Evolutionary conservation across 805 yeast species (phyloP).

Genomic region (Candida krabiensis): DNA sequence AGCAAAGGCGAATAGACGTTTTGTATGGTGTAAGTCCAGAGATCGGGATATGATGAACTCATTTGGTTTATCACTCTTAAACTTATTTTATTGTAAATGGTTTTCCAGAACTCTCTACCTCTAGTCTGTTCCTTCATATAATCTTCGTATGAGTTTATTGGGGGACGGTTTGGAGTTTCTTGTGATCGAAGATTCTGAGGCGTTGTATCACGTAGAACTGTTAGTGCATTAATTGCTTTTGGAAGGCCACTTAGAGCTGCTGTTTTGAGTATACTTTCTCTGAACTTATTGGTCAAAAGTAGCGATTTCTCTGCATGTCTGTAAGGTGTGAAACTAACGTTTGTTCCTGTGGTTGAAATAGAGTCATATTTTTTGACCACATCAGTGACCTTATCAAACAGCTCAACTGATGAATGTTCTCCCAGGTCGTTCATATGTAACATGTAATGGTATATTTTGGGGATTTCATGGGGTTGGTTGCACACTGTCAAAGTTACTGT

Average conservation of each 20-base stretch:
- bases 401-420: slow-evolving; percentile 14
- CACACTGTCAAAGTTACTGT: slow-evolving; percentile 80
- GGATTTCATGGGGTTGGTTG: slow-evolving; percentile 80
- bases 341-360: slow-evolving; percentile 17
- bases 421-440: slow-evolving; percentile 29
- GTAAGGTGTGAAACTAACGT: slow-evolving; percentile 19
- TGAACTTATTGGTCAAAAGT: slow-evolving; percentile 46
- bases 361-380: slow-evolving; percentile 29
- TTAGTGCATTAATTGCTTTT: slow-evolving; percentile 76
- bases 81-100: slow-evolving; percentile 74
- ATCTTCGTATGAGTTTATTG: slow-evolving; percentile 16
- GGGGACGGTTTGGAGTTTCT: slow-evolving; percentile 14
- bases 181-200: slow-evolving; percentile 47
- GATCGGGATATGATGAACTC: slow-evolving; percentile 77
- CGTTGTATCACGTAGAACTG: slow-evolving; percentile 60
- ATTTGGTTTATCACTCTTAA: slow-evolving; percentile 66
- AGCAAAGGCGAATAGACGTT: slow-evolving; percentile 79
- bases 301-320: neutral
- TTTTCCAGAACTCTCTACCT: slow-evolving; percentile 71
- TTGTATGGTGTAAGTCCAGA: slow-evolving; percentile 69
- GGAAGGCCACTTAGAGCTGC: slow-evolving; percentile 85
- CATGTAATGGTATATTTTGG: slow-evolving; percentile 72
- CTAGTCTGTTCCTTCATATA: slow-evolving; percentile 29
- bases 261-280: slow-evolving; percentile 79
- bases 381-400: slow-evolving; percentile 12